A percentile compares a stretch with the other conserved stretches of the same genome.
These are phyloP conservation scores for Cornus kousa DNA, from an alignment of 148 eudicot genomes.

Conservation along the genomic window DNA sequence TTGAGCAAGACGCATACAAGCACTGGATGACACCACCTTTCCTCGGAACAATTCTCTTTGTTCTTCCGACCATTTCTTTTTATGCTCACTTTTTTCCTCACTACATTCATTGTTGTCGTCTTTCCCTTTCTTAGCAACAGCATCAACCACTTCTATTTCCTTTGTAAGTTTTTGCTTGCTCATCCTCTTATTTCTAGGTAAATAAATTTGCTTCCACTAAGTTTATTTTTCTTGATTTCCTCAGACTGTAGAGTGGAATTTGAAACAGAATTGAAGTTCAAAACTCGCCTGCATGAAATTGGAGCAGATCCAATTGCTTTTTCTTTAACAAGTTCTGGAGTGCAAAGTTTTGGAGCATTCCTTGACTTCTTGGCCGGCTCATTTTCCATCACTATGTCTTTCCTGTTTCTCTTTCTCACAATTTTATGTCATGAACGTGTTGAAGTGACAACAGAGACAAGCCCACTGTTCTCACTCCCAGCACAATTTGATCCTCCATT, in stretches of 20 bases:
- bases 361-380: no score
- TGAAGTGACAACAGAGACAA: no score
- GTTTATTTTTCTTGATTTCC: no score
- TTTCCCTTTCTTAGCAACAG: no score
- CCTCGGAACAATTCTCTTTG: conserved; percentile 23
- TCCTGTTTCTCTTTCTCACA: conserved; percentile 16
- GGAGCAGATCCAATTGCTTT: not conserved
- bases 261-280: no score
- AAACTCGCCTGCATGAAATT: not conserved
- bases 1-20: conserved; percentile 37
- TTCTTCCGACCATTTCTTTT: conserved; percentile 31
- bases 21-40: conserved; percentile 26
- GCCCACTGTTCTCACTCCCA: not conserved
- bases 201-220: no score
- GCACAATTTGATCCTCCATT: not conserved
- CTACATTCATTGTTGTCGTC: conserved; percentile 8
- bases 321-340: no score
- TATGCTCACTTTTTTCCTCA: conserved; percentile 21
- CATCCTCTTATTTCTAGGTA: no score
- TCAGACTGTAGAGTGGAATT: no score
- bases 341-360: conserved; percentile 12
- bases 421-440: no score
- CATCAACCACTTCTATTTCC: no score
- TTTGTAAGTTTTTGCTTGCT: no score
- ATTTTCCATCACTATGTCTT: conserved; percentile 9